These are phyloP conservation scores for Trichomonas tenax DNA, from an alignment of 208 protist species.

Conservation along the genomic window DNA sequence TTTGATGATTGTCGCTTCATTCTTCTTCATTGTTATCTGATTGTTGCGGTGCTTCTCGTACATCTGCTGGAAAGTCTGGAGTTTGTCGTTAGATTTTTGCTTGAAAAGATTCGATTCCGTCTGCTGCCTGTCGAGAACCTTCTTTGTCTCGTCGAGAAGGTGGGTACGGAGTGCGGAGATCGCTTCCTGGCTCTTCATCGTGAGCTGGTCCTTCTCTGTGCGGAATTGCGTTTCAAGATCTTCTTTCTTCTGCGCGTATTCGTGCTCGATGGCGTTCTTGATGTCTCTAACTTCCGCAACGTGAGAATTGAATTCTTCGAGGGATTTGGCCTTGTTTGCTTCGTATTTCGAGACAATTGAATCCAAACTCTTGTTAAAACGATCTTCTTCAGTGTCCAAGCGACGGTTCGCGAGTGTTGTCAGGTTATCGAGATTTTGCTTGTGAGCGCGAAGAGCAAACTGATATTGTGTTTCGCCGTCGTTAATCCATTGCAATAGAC, in stretches of 20 bases:
- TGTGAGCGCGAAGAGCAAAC: background rate
- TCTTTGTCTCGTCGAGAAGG: background rate
- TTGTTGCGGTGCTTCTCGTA: background rate
- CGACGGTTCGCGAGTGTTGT: background rate
- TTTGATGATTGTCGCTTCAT: background rate
- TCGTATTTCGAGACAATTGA: background rate
- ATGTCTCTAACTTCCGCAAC: background rate
- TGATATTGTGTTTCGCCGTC: conserved; percentile 17
- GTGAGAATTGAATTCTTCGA: background rate
- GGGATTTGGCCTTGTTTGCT: background rate
- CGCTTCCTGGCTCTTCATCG: background rate
- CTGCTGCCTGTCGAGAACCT: background rate
- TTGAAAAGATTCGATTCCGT: background rate
- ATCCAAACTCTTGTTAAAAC: background rate
- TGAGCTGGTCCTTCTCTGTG: background rate
- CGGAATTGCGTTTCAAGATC: background rate
- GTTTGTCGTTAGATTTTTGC: background rate
- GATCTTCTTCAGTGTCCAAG: background rate
- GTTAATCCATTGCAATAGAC: background rate
- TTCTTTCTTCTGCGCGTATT: background rate
- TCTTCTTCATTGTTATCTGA: background rate
- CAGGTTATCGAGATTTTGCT: background rate
- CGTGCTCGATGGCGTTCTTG: background rate
- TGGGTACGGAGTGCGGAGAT: background rate
- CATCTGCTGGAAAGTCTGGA: background rate